Conservation (phyloP, 352 stramenopile species). For the Phytophthora colocasiae region DNA sequence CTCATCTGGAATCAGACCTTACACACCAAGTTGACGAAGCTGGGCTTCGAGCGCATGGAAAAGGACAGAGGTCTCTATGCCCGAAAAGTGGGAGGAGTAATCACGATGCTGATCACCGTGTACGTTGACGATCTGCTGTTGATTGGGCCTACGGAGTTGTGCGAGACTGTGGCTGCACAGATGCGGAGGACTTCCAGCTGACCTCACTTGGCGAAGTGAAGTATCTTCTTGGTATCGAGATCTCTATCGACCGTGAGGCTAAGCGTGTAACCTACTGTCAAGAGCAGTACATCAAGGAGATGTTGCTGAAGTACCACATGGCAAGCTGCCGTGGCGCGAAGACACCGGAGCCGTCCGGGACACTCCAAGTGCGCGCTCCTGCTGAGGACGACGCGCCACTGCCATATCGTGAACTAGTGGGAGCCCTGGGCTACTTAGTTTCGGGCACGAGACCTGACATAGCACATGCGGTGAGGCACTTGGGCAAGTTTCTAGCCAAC, state of each 20-base stretch:
- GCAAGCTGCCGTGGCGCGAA: neutral
- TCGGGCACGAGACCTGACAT: neutral
- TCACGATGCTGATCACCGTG: conserved; percentile 10
- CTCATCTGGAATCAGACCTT: conserved; percentile 18
- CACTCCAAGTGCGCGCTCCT: too few species aligned
- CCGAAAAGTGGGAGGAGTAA: conserved; percentile 4
- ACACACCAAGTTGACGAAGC: neutral
- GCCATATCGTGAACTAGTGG: conserved; percentile 13
- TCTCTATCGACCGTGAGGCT: neutral
- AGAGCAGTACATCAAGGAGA: neutral
- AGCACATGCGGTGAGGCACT: conserved; percentile 1
- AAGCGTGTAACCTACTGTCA: neutral
- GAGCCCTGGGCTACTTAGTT: conserved; percentile 17
- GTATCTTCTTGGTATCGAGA: conserved; percentile 7
- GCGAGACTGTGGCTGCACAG: neutral
- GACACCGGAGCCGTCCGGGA: conserved; percentile 5
- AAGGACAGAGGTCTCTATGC: conserved; percentile 6
- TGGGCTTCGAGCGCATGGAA: conserved; percentile 1
- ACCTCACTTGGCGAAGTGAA: neutral
- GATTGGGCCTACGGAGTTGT: conserved; percentile 4
- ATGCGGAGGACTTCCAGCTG: conserved; percentile 3
- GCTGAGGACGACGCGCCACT: neutral
- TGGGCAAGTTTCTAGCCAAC: conserved; percentile 5
- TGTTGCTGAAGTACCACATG: conserved; percentile 13
- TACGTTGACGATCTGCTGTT: conserved; percentile 4